Evolutionary conservation across 129 eudicot genomes (phyloP).

Genomic region (Escallonia rubra): DNA sequence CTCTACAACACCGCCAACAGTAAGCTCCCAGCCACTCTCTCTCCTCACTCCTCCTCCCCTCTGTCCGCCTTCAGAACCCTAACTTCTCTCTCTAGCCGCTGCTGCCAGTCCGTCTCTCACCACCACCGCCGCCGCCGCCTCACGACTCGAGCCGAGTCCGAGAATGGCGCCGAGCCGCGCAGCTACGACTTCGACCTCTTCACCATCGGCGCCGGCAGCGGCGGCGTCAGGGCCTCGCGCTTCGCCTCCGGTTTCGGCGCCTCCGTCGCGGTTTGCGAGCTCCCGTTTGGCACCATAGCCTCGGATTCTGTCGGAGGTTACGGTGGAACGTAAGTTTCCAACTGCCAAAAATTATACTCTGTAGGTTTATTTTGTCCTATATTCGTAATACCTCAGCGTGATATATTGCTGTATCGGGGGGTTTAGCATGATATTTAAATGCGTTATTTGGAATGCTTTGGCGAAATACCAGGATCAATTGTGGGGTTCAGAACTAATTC

Average conservation of each 20-base stretch:
- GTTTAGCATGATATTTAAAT: neutral
- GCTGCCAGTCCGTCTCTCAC: neutral
- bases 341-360: no score
- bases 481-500: no score
- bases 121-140: slow-evolving; percentile 37
- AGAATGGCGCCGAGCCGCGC: slow-evolving; percentile 57
- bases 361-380: neutral
- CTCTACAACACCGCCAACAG: slow-evolving; percentile 31
- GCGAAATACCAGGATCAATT: neutral
- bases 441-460: neutral
- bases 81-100: slow-evolving; percentile 15
- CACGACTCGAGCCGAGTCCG: slow-evolving; percentile 52
- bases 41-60: slow-evolving; percentile 14
- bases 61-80: slow-evolving; percentile 26
- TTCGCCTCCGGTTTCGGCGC: slow-evolving; percentile 94
- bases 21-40: slow-evolving; percentile 18
- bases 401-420: neutral
- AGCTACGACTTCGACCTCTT: slow-evolving; percentile 82
- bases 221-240: slow-evolving; percentile 98
- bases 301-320: slow-evolving; percentile 92
- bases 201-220: slow-evolving; percentile 97
- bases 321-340: slow-evolving; percentile 81
- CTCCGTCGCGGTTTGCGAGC: slow-evolving; percentile 88
- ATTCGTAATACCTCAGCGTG: no score
- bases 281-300: slow-evolving; percentile 83